A percentile compares a stretch with the other conserved stretches of the same genome.
These are phyloP conservation scores for Centaurea solstitialis DNA, from an alignment of 129 eudicot genomes.

Conservation along the genomic window DNA sequence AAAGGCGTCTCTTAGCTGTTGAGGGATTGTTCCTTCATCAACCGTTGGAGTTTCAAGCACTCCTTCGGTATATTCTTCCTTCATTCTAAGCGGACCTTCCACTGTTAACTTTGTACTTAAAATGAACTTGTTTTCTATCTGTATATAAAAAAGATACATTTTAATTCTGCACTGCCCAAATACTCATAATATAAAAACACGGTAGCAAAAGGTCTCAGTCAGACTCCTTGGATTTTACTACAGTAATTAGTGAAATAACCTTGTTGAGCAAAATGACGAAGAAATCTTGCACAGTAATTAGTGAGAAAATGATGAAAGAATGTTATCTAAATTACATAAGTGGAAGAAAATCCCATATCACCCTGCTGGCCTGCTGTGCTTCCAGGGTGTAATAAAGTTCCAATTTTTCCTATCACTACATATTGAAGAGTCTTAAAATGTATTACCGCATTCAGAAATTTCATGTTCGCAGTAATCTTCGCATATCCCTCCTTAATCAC, in stretches of 20 bases:
- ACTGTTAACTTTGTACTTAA: slow-evolving; percentile 67
- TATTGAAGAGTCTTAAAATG: neutral
- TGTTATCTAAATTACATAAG: neutral
- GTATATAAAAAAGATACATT: slow-evolving; percentile 39
- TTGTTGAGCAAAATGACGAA: neutral
- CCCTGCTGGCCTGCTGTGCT: neutral
- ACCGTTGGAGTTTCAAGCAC: slow-evolving; percentile 70
- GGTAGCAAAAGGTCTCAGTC: neutral
- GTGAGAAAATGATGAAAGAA: neutral
- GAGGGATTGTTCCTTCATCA: slow-evolving; percentile 70
- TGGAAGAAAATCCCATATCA: neutral
- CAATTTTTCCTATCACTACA: neutral
- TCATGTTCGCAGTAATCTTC: slow-evolving; percentile 65
- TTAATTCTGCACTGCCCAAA: slow-evolving; percentile 3
- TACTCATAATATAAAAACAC: neutral
- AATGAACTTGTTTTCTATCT: slow-evolving; percentile 74
- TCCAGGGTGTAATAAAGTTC: neutral
- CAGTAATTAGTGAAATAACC: neutral
- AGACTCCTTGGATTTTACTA: neutral
- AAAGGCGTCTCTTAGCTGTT: slow-evolving; percentile 70
- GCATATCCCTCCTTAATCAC: slow-evolving; percentile 76
- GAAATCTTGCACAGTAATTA: neutral
- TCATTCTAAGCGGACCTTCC: slow-evolving; percentile 93
- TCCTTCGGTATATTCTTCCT: slow-evolving; percentile 86
- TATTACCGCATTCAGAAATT: slow-evolving; percentile 64